phyloP scores from a whole-genome alignment of 176 grass and related monocot species.

The Phoenix roebelenii region DNA sequence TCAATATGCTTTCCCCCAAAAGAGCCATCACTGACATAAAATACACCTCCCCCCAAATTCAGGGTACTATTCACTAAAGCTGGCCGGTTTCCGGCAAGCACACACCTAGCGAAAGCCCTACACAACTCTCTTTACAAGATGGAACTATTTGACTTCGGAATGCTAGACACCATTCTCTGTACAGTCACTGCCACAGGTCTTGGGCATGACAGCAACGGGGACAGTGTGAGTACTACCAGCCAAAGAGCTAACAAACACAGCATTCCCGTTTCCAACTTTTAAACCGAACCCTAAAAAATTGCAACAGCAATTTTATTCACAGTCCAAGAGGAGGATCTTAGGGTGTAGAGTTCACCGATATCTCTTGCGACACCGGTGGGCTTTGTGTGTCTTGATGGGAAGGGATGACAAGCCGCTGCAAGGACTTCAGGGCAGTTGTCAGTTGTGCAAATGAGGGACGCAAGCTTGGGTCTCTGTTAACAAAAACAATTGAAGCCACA shows the following conservation, averaged over 20 bases:
- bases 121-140: slow-evolving; percentile 4
- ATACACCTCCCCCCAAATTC: neutral
- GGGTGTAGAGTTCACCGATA: slow-evolving; percentile 84
- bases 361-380: slow-evolving; percentile 62
- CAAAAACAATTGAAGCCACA: neutral
- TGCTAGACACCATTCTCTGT: slow-evolving; percentile 35
- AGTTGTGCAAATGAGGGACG: slow-evolving; percentile 81
- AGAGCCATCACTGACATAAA: neutral
- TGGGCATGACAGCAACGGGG: slow-evolving; percentile 24
- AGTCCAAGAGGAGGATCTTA: slow-evolving; percentile 15
- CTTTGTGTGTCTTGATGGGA: slow-evolving; percentile 62
- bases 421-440: slow-evolving; percentile 62
- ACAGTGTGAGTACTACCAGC: slow-evolving; percentile 13
- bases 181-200: slow-evolving; percentile 26
- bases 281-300: slow-evolving; percentile 13
- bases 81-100: slow-evolving; percentile 50
- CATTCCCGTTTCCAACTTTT: slow-evolving; percentile 36
- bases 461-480: slow-evolving; percentile 63
- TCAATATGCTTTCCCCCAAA: neutral
- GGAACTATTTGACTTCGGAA: slow-evolving; percentile 13
- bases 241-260: slow-evolving; percentile 29
- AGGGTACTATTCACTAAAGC: slow-evolving; percentile 21
- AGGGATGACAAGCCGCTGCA: slow-evolving; percentile 61
- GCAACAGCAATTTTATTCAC: slow-evolving; percentile 27
- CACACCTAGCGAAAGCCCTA: slow-evolving; percentile 14